Base-by-base conservation (phyloP, 202 grass and related monocot species). In the Sporobolus alterniflorus region DNA sequence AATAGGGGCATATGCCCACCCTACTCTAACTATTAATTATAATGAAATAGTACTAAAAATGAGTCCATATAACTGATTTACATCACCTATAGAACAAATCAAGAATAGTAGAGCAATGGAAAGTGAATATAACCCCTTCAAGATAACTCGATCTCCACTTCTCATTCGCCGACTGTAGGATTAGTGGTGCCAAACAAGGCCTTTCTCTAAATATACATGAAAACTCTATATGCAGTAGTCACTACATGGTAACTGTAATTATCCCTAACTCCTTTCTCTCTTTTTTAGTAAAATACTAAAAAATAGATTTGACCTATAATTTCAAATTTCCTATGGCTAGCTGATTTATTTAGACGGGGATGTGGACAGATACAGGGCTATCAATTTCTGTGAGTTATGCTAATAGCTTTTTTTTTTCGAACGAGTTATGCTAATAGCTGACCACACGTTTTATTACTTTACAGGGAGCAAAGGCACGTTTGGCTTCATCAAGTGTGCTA, bases 391-490 rank as follows among this genome's bases (percentile, higher is more conserved):
- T 75, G 52, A 26, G 15, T 26, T 28, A 34, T 59, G 36, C 11
- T n/a, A n/a, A n/a, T n/a, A n/a, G n/a, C n/a, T n/a, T n/a, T n/a
- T n/a, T n/a, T n/a, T n/a, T n/a, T n/a, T n/a, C n/a, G n/a, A n/a
- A n/a, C n/a, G n/a, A n/a, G n/a, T n/a, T n/a, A n/a, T n/a, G n/a
- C n/a, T 60, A 36, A 79, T 16, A 51, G 60, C 59, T 34, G 34
- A 84, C 41, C 69, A 52, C 33, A 63, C 9, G 24, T 69, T 67
- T 62, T 41, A 69, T n/a, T 43, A 44, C 41, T 80, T 66, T 75
- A 46, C 20, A 69, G 52, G 22, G 76, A 85, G 69, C 28, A 15
- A 83, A 86, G 52, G 29, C n/a, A 18, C 26, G 54, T 20, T 90
- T 83, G 79, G 28, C 73, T 64, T 79, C 74, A 44, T 74, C 54